Evolutionary conservation across 257 asterid genomes (phyloP).

Genomic region (Linderniella brevidens): DNA sequence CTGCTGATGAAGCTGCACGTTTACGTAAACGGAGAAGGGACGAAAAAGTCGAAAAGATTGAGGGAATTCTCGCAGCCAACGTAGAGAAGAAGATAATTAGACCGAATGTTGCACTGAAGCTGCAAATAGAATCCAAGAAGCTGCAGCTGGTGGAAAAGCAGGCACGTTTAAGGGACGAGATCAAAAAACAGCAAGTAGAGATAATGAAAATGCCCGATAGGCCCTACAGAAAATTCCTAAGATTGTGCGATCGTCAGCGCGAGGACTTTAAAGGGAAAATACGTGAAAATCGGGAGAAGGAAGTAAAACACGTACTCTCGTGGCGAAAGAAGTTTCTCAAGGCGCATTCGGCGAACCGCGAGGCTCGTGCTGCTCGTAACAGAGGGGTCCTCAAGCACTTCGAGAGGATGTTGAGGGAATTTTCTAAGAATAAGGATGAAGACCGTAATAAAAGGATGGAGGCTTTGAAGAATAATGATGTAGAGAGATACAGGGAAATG

Average conservation of each 20-base stretch:
- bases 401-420: conserved; percentile 91
- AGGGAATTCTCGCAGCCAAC: conserved; percentile 67
- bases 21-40: conserved; percentile 56
- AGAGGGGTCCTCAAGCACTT: conserved; percentile 97
- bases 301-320: conserved; percentile 71
- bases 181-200: conserved; percentile 86
- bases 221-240: conserved; percentile 78
- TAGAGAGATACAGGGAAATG: conserved; percentile 96
- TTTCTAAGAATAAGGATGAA: conserved; percentile 86
- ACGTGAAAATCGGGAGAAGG: conserved; percentile 80
- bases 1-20: conserved; percentile 67
- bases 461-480: conserved; percentile 95
- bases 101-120: conserved; percentile 71
- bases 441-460: conserved; percentile 91
- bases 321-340: conserved; percentile 99
- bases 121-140: conserved; percentile 89
- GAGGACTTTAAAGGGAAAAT: conserved; percentile 84
- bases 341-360: conserved; percentile 94
- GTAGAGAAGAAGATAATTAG: conserved; percentile 85
- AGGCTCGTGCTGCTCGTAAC: conserved; percentile 93
- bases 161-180: conserved; percentile 82
- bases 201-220: conserved; percentile 99
- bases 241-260: conserved; percentile 95
- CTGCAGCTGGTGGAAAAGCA: conserved; percentile 86
- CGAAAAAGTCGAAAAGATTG: conserved; percentile 70